Conservation (phyloP, 768 basidiomycete species). For the Heimioporus sp. region DNA sequence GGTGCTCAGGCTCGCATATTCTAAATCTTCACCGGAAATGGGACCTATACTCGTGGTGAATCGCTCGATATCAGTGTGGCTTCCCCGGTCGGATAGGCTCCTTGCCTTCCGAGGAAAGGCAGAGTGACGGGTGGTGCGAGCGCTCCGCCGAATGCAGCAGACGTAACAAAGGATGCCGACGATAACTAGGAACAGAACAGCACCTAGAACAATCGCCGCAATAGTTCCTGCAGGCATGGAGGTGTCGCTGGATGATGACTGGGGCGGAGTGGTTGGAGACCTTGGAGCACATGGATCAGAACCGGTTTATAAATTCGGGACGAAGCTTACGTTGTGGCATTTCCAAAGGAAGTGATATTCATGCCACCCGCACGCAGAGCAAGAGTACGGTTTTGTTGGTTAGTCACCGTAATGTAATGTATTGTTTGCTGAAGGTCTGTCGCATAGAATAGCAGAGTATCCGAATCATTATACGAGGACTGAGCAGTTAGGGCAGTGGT, state of each 20-base stretch:
- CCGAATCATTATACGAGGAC: conserved; percentile 50
- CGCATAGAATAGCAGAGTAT: conserved; percentile 61
- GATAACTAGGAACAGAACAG: conserved; percentile 49
- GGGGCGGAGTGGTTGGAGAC: conserved; percentile 8
- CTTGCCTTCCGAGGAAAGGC: not conserved
- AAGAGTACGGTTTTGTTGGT: conserved; percentile 53
- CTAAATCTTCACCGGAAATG: conserved; percentile 23
- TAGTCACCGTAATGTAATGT: conserved; percentile 56
- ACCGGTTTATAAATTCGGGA: not conserved
- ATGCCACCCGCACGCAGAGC: conserved; percentile 50
- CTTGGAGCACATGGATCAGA: conserved; percentile 13
- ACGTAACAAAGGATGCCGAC: conserved; percentile 43
- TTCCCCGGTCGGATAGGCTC: not conserved
- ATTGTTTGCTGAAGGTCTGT: conserved; percentile 48
- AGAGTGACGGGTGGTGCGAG: conserved; percentile 25
- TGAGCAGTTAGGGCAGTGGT: conserved; percentile 47
- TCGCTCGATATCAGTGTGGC: conserved; percentile 9
- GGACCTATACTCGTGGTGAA: conserved; percentile 1
- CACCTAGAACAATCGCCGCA: conserved; percentile 61
- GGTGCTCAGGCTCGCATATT: conserved; percentile 27
- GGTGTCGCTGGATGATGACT: conserved; percentile 3
- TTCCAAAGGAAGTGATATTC: conserved; percentile 41
- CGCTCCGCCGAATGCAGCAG: conserved; percentile 48
- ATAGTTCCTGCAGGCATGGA: conserved; percentile 54
- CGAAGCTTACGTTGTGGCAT: conserved; percentile 31